A percentile compares a stretch with the other conserved stretches of the same genome.
Conservation (phyloP, 768 basidiomycete genomes). For the Suillus subalutaceus region DNA sequence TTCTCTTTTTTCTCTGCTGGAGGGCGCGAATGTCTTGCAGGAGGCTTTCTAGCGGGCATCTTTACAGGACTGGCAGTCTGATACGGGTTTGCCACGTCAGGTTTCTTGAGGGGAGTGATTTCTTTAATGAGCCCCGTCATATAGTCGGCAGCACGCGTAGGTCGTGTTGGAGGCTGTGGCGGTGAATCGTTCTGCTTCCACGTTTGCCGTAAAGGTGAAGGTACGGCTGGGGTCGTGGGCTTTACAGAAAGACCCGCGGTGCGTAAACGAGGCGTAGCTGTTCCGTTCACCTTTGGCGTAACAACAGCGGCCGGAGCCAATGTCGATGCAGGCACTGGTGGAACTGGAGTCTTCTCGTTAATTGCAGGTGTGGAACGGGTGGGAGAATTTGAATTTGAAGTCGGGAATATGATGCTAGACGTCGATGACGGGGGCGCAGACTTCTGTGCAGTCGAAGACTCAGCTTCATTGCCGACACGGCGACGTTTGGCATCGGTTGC, state of each 20-base stretch:
- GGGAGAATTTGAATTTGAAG: constrained; percentile 35
- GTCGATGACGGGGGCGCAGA: constrained; percentile 28
- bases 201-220: constrained; percentile 76
- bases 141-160: constrained; percentile 68
- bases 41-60: constrained; percentile 43
- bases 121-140: constrained; percentile 75
- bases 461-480: constrained; percentile 53
- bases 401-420: constrained; percentile 23
- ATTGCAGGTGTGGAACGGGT: constrained; percentile 30
- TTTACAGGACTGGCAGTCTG: constrained; percentile 70
- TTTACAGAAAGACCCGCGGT: constrained; percentile 44
- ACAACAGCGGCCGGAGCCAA: constrained; percentile 22
- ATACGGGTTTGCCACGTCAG: constrained; percentile 79
- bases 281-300: constrained; percentile 31
- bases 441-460: constrained; percentile 38
- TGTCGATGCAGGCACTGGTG: constrained; percentile 20
- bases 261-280: constrained; percentile 39
- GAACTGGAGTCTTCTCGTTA: constrained; percentile 28
- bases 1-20: constrained; percentile 38
- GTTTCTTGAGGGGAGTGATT: constrained; percentile 62
- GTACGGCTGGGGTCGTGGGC: constrained; percentile 62
- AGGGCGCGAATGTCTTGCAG: constrained; percentile 41
- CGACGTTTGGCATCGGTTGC: constrained; percentile 62
- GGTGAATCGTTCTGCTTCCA: constrained; percentile 57
- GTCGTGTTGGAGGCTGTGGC: constrained; percentile 37